phyloP scores from a whole-genome alignment of 768 basidiomycete genomes.

The Hygrocybe punicea region DNA sequence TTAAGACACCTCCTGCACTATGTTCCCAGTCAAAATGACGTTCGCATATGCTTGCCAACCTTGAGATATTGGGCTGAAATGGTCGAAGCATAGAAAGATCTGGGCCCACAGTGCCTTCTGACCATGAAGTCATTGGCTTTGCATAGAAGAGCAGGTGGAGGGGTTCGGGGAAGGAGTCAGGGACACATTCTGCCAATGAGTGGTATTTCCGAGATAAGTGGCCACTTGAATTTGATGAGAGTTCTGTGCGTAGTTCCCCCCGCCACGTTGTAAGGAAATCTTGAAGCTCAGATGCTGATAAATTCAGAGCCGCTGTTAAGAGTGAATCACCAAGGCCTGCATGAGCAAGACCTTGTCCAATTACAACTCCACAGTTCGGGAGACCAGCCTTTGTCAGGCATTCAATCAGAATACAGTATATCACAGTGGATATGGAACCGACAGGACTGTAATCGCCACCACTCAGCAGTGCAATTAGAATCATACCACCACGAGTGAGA shows the following conservation, averaged over 20 bases:
- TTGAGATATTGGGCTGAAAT: conserved; percentile 29
- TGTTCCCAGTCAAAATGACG: conserved; percentile 65
- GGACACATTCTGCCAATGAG: conserved; percentile 44
- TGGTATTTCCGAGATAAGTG: conserved; percentile 45
- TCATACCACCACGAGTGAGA: conserved; percentile 28
- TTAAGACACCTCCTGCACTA: conserved; percentile 47
- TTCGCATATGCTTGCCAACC: conserved; percentile 59
- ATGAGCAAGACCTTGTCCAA: conserved; percentile 55
- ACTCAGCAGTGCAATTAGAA: conserved; percentile 33
- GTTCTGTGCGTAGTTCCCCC: not conserved
- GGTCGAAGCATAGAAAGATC: conserved; percentile 19
- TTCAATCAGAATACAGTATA: too few species aligned
- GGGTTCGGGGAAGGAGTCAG: conserved; percentile 49
- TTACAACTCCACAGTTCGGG: conserved; percentile 48
- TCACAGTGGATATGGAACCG: not conserved
- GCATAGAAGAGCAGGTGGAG: conserved; percentile 54
- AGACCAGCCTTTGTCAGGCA: conserved; percentile 13
- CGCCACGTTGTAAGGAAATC: conserved; percentile 11
- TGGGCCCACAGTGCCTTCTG: conserved; percentile 28
- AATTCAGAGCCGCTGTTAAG: conserved; percentile 34
- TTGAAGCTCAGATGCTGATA: not conserved
- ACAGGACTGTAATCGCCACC: conserved; percentile 38
- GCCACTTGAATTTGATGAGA: conserved; percentile 19
- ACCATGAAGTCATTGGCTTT: conserved; percentile 51
- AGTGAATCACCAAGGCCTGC: conserved; percentile 57